Conservation (phyloP, 352 stramenopile genomes). For the Pythium phragmiticola region DNA sequence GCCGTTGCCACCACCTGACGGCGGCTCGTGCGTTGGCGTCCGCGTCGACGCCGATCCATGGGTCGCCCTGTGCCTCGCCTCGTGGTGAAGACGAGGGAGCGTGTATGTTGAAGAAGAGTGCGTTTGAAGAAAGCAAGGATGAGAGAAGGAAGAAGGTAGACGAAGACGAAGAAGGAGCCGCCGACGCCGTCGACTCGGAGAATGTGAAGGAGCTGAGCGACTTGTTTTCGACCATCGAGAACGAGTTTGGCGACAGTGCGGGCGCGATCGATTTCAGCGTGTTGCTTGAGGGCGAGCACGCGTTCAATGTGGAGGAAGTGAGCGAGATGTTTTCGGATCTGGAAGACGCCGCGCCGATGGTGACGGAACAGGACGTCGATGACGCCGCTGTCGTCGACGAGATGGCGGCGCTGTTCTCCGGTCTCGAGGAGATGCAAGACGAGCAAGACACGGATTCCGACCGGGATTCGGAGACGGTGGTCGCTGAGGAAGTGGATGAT, state of each 20-base stretch:
- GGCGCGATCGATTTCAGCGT: slow-evolving; percentile 43
- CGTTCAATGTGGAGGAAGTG: slow-evolving; percentile 56
- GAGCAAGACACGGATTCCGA: slow-evolving; percentile 19
- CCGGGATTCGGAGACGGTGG: slow-evolving; percentile 25
- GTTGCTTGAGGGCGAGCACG: slow-evolving; percentile 51
- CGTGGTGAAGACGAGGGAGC: slow-evolving; percentile 16
- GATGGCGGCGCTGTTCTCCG: slow-evolving; percentile 13
- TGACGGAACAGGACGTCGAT: background rate
- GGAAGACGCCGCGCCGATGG: slow-evolving; percentile 26
- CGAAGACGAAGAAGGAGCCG: background rate
- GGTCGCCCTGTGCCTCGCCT: slow-evolving; percentile 9
- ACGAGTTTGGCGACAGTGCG: slow-evolving; percentile 29
- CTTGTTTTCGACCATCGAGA: slow-evolving; percentile 53
- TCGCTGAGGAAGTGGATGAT: slow-evolving; percentile 20
- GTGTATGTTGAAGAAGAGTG: slow-evolving; percentile 18
- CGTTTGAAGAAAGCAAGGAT: slow-evolving; percentile 18
- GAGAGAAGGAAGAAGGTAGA: slow-evolving; percentile 4
- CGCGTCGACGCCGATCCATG: background rate
- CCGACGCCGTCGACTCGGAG: slow-evolving; percentile 35
- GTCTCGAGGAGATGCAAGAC: slow-evolving; percentile 4
- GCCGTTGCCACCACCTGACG: slow-evolving; percentile 2
- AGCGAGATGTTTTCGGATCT: slow-evolving; percentile 47
- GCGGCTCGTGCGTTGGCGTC: background rate
- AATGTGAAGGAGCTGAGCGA: slow-evolving; percentile 57
- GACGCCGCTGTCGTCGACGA: slow-evolving; percentile 20